Evolutionary conservation across 2,329 filamentous ascomycete genomes (phyloP).

Genomic region (Aspergillus sp.): DNA sequence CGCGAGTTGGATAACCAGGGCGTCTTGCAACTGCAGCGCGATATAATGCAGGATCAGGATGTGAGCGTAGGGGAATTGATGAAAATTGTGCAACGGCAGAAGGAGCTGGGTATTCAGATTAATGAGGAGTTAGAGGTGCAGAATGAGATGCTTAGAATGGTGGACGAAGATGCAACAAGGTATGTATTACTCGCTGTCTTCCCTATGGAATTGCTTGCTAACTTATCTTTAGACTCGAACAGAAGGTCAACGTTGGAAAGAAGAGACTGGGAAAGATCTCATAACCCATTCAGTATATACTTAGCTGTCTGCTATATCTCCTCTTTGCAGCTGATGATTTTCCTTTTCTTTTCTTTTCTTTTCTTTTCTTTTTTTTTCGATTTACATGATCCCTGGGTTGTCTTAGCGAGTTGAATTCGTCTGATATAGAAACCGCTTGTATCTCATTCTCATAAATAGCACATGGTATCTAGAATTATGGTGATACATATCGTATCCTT

Average conservation of each 20-base stretch:
- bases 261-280: slow-evolving; percentile 50
- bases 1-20: slow-evolving; percentile 65
- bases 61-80: slow-evolving; percentile 59
- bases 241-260: slow-evolving; percentile 49
- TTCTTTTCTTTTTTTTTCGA: too few relatives aligned
- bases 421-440: not conserved
- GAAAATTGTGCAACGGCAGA: slow-evolving; percentile 59
- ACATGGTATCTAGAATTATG: not conserved
- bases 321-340: not conserved
- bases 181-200: slow-evolving; percentile 20
- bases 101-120: slow-evolving; percentile 62
- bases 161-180: slow-evolving; percentile 60
- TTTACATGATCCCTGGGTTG: not conserved
- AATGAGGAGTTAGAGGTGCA: slow-evolving; percentile 63
- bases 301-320: not conserved
- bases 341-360: too few relatives aligned
- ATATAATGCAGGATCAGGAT: slow-evolving; percentile 63
- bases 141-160: slow-evolving; percentile 59
- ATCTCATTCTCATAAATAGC: not conserved
- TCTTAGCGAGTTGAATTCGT: not conserved
- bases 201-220: slow-evolving; percentile 12
- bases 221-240: slow-evolving; percentile 35
- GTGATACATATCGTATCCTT: not conserved
- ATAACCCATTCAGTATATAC: slow-evolving; percentile 20
- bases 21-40: slow-evolving; percentile 62